Percentiles rank a stretch among this genome's conserved stretches.
phyloP scores from a whole-genome alignment of 2,329 filamentous ascomycete species.

The Ambrosiella cleistominuta region DNA sequence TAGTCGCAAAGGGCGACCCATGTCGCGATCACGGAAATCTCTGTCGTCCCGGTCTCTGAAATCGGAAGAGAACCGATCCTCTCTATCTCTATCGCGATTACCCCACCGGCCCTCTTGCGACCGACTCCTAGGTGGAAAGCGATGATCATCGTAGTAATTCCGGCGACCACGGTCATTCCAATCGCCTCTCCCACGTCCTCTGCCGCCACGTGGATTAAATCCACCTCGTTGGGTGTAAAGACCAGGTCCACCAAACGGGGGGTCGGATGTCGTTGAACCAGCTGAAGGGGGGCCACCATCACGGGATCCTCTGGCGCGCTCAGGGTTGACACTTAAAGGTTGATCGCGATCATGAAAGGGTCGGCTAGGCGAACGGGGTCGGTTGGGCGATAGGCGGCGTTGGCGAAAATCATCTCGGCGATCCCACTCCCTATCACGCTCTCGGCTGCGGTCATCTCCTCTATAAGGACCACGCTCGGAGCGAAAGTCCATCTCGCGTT shows the following conservation, averaged over 20 bases:
- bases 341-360: slow-evolving; percentile 45
- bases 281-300: slow-evolving; percentile 54
- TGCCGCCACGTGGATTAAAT: slow-evolving; percentile 36
- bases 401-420: slow-evolving; percentile 27
- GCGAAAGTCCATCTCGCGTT: slow-evolving; percentile 41
- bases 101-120: slow-evolving; percentile 46
- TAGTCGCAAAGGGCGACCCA: slow-evolving; percentile 29
- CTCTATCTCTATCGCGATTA: slow-evolving; percentile 36
- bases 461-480: slow-evolving; percentile 30
- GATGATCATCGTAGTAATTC: slow-evolving; percentile 43
- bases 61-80: slow-evolving; percentile 25
- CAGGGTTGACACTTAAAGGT: slow-evolving; percentile 47
- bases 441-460: slow-evolving; percentile 33
- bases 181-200: slow-evolving; percentile 28
- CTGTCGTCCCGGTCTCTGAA: slow-evolving; percentile 26
- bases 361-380: slow-evolving; percentile 44
- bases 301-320: slow-evolving; percentile 49
- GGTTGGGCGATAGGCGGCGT: slow-evolving; percentile 20
- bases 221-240: slow-evolving; percentile 35
- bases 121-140: slow-evolving; percentile 44
- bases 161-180: slow-evolving; percentile 34
- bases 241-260: slow-evolving; percentile 32
- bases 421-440: slow-evolving; percentile 43
- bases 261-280: slow-evolving; percentile 53
- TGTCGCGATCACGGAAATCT: slow-evolving; percentile 28